Conservation (phyloP, 805 yeast species). For the Teunomyces panamensis region DNA sequence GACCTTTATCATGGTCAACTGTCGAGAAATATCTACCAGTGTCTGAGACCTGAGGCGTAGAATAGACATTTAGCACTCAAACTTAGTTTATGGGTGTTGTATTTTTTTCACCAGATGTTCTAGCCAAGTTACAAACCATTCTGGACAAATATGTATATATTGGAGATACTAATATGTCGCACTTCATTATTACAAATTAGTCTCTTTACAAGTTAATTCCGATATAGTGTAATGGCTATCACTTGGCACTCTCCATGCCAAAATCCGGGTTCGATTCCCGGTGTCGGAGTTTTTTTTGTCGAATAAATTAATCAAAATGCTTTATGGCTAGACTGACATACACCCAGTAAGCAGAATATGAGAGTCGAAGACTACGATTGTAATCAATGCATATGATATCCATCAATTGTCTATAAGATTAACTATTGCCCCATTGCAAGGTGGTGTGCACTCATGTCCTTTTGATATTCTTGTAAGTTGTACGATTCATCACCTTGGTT, state of each 20-base stretch:
- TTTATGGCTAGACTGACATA: too few relatives aligned
- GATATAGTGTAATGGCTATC: conserved; percentile 30
- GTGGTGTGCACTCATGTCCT: background rate
- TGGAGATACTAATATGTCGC: background rate
- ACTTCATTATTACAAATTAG: background rate
- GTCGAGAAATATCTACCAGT: background rate
- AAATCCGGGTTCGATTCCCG: conserved; percentile 23
- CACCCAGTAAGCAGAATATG: too few relatives aligned
- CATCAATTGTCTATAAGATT: background rate
- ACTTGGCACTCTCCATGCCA: conserved; percentile 24
- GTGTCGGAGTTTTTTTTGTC: conserved; percentile 12
- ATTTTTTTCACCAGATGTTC: background rate
- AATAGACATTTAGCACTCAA: background rate
- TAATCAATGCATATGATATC: background rate
- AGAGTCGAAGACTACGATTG: background rate
- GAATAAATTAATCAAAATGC: background rate
- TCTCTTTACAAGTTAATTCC: conserved; percentile 7
- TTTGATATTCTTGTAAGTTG: background rate
- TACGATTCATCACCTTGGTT: background rate
- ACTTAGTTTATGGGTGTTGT: background rate
- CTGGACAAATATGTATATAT: background rate
- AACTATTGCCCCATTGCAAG: background rate
- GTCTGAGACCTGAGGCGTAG: background rate
- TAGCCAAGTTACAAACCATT: background rate
- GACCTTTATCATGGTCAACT: background rate